Conservation (phyloP, 345 rosid genomes). For the Gynandropsis gynandra region DNA sequence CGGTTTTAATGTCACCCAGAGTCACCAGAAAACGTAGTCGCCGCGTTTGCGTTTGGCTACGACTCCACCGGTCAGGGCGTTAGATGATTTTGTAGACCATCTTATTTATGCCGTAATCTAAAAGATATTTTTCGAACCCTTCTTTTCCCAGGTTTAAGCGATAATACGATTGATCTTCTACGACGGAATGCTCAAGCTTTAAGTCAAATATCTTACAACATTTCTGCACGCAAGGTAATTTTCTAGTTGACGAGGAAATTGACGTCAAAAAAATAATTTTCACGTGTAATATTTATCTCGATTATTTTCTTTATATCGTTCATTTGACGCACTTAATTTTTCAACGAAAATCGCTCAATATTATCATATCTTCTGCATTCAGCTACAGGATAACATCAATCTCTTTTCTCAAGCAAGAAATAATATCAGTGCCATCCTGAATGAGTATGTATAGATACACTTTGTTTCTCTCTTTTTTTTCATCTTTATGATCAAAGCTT, state of each 20-base stretch:
- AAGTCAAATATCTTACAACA: constrained; percentile 62
- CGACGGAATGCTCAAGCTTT: constrained; percentile 69
- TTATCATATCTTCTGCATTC: constrained; percentile 28
- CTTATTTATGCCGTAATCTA: no score
- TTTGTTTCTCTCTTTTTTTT: constrained; percentile 2
- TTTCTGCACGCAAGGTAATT: constrained; percentile 62
- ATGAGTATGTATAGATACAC: constrained; percentile 51
- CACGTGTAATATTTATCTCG: constrained; percentile 6
- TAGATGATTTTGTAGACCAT: no score
- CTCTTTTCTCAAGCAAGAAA: constrained; percentile 62
- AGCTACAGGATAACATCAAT: constrained; percentile 80
- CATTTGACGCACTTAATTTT: constrained; percentile 8
- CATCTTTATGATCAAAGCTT: constrained; percentile 11
- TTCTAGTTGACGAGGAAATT: constrained; percentile 4
- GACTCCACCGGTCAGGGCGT: no score
- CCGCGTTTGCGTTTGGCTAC: no score
- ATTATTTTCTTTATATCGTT: constrained; percentile 1
- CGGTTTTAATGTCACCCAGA: no score
- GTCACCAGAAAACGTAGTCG: no score
- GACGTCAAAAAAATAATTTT: neutral
- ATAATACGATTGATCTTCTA: constrained; percentile 53
- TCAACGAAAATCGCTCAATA: constrained; percentile 2
- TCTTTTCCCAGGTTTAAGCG: constrained; percentile 52
- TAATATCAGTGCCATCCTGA: constrained; percentile 62
- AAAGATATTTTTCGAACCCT: constrained; percentile 15